These are phyloP conservation scores for Gossypium sturtianum DNA, from an alignment of 345 rosid genomes.

Conservation along the genomic window DNA sequence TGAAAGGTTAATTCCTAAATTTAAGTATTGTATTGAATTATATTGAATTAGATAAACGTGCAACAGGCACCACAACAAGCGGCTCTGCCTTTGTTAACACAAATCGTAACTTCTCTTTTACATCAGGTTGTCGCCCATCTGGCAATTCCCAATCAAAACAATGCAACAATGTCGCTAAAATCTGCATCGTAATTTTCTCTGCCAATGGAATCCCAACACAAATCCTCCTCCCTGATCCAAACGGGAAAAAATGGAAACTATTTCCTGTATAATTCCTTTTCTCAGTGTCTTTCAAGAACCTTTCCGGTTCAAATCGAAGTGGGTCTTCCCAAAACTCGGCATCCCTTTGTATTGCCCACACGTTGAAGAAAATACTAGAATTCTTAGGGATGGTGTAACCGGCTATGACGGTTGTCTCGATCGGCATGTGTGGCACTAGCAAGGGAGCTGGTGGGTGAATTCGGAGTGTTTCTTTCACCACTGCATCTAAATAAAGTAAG, in stretches of 20 bases:
- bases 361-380: not conserved
- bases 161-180: not conserved
- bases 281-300: conserved; percentile 4
- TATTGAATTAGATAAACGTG: not conserved
- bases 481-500: conserved; percentile 7
- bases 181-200: conserved; percentile 4
- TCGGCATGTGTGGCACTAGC: not conserved
- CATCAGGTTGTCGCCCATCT: not conserved
- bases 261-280: conserved; percentile 6
- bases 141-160: conserved; percentile 11
- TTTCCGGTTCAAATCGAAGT: conserved; percentile 13
- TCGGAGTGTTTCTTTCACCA: conserved; percentile 8
- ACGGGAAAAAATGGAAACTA: conserved; percentile 15
- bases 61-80: conserved; percentile 10
- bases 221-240: conserved; percentile 24
- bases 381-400: conserved; percentile 16
- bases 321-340: conserved; percentile 10
- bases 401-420: not conserved
- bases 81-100: conserved; percentile 1
- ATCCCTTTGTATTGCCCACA: conserved; percentile 5
- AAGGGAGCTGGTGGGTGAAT: conserved; percentile 14
- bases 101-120: conserved; percentile 4
- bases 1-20: too few species aligned
- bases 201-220: conserved; percentile 18
- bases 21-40: not conserved